Conservation (phyloP, 441 rosid species). For the Isatis lusitanica region DNA sequence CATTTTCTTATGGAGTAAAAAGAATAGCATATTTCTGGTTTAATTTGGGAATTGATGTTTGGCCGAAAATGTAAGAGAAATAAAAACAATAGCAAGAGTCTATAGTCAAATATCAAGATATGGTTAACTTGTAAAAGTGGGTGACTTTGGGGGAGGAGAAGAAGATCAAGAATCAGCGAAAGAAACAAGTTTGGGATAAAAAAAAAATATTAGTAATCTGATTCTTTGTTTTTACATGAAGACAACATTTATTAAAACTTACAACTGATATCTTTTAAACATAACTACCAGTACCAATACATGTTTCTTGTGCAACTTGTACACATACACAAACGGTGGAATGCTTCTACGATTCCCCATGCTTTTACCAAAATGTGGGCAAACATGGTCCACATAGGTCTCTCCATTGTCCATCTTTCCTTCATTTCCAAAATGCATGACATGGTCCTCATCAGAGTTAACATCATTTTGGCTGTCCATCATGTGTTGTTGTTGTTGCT, state of each 20-base stretch:
- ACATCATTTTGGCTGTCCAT: no score
- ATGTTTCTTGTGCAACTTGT: neutral
- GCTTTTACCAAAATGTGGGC: no score
- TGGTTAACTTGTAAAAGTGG: slow-evolving; percentile 25
- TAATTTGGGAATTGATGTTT: slow-evolving; percentile 1
- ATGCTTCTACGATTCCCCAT: neutral
- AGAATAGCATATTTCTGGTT: slow-evolving; percentile 16
- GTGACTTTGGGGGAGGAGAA: slow-evolving; percentile 1
- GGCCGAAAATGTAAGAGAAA: neutral
- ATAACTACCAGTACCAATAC: neutral
- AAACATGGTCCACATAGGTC: no score
- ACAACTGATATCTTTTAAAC: neutral
- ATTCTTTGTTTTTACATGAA: slow-evolving; percentile 21
- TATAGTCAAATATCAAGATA: neutral
- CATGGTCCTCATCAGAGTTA: no score
- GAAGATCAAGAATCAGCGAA: slow-evolving; percentile 13
- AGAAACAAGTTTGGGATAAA: slow-evolving; percentile 25
- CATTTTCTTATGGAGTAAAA: neutral
- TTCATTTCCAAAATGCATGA: no score
- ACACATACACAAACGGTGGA: neutral
- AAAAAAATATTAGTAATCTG: neutral
- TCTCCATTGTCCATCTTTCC: no score
- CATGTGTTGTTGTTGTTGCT: no score
- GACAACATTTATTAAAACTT: slow-evolving; percentile 1
- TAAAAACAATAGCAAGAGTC: neutral